Evolutionary conservation across 179 eudicot species (phyloP), one percentile per base, ranked within the genome.

Genomic region (Spinacia oleracea): DNA sequence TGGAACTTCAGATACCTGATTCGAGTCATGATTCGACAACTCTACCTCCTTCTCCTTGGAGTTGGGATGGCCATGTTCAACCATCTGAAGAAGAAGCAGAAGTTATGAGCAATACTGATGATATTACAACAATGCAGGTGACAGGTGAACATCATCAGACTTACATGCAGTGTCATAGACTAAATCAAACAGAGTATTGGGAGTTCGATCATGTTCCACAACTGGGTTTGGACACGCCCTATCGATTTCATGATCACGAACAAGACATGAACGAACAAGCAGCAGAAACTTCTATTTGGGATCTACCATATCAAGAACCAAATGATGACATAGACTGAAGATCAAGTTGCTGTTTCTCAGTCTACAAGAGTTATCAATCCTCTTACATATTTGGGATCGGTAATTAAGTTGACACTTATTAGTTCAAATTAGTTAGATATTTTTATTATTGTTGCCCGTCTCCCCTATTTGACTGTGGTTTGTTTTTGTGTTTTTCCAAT

Each of bases 181-280:
- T 53, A 48, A 51, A 67, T 74, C 74, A 74, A 35, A 29, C 78
- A 5, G 75, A 74, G 21, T 83, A 74, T 27, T 88, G 88, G 91
- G 86, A 83, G 58, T 66, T 53, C 15, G 25, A 40, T 72, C 82
- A 16, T 48, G 77, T 73, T 55, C 83, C 80, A 60, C 38, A 85
- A 53, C 65, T 81, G 40, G 78, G 55, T 66, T 32, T 73, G 35
- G 85, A 81, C 53, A 80, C 45, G 14, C 63, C 38, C 1, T 68
- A 66, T 21, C 77, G 60, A 40, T 56, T 76, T 48, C 63, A 27
- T 18, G 81, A 65, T 60, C 68, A 72, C 2, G 78, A 72, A 55
- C 81, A 83, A n/a, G 66, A 35, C 66, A 55, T 70, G 4, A 25
- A 58, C 27, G 25, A 70, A 29, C 69, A 81, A 11, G 73, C 35